Base-by-base conservation (phyloP, 345 rosid species). In the Brassica incana region DNA sequence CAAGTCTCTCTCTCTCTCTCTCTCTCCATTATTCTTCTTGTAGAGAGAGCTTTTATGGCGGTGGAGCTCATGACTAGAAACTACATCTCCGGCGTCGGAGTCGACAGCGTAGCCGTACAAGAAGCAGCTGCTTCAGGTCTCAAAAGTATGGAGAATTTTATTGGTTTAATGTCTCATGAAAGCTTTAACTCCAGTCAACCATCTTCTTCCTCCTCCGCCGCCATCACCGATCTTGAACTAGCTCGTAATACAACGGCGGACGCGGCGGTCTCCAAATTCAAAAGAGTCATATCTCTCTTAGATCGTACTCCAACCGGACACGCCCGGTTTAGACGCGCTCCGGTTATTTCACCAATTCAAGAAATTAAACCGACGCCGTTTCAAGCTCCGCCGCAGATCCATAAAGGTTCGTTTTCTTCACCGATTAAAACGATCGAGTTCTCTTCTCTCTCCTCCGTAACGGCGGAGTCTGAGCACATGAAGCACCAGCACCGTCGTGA, bases 81-180 rank as follows among this genome's bases (percentile, higher is more conserved):
- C 3, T 81, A 81, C 77, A 76, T 81, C 61, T 65, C 84, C 77
- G 61, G 70, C 70, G 48, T 77, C 67, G 87, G 84, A 48, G 65
- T 65, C 11, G 77, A 81, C 67, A 81, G 35, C 50, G 72, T 89
- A 1, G 90, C 90, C 0, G 89, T 93, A 27, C 89, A 90, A 76
- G 99, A 95, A 81, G 97, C 99, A 0, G 92, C 99, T 5, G 89
- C 93, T 5, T 86, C 95, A 1, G 99, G 99, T 0, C 81, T 95
- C 79, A 85, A 90, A 79, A 88, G 91, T 71, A 90, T 93, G 16
- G 95, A 89, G 65, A 90, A 89, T 72, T 88, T 95, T 65, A 88
- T 95, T 56, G 85, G 88, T 36, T 73, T 93, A 65, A 89, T 95
- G 74, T 89, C 97, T 8, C 86, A 78, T 4, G 86, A 84, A n/a